phyloP scores from a whole-genome alignment of 768 basidiomycete species.

The Leccinum variicolor region DNA sequence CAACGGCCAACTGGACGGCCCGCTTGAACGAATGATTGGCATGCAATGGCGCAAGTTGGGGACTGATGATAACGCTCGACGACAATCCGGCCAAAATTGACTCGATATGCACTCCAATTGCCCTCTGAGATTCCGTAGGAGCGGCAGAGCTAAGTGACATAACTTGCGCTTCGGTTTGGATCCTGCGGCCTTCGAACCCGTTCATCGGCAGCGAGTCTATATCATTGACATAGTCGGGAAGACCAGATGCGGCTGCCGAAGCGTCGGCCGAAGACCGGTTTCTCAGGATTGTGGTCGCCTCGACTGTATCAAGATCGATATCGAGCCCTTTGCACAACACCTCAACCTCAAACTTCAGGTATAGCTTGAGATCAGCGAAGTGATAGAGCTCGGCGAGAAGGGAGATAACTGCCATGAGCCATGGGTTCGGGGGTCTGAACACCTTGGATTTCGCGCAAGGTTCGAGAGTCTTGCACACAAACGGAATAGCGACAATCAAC shows the following conservation, averaged over 20 bases:
- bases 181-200: slow-evolving; percentile 55
- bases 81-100: slow-evolving; percentile 69
- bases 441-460: slow-evolving; percentile 86
- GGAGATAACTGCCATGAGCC: slow-evolving; percentile 94
- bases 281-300: slow-evolving; percentile 79
- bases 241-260: slow-evolving; percentile 45
- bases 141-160: slow-evolving; percentile 57
- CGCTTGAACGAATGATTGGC: slow-evolving; percentile 84
- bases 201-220: slow-evolving; percentile 78
- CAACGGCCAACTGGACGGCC: slow-evolving; percentile 86
- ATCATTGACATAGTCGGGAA: slow-evolving; percentile 78
- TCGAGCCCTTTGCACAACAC: slow-evolving; percentile 90
- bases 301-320: slow-evolving; percentile 80
- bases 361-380: slow-evolving; percentile 92
- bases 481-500: slow-evolving; percentile 91
- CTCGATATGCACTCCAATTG: slow-evolving; percentile 76
- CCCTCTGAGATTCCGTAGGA: slow-evolving; percentile 62
- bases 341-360: slow-evolving; percentile 98
- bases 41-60: slow-evolving; percentile 71
- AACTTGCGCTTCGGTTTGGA: slow-evolving; percentile 56
- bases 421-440: slow-evolving; percentile 96
- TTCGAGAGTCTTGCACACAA: slow-evolving; percentile 95
- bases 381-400: slow-evolving; percentile 95
- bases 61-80: slow-evolving; percentile 71
- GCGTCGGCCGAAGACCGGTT: slow-evolving; percentile 66